These are phyloP conservation scores for Yamadazyma sp. DNA, from an alignment of 805 yeast genomes.

Conservation along the genomic window DNA sequence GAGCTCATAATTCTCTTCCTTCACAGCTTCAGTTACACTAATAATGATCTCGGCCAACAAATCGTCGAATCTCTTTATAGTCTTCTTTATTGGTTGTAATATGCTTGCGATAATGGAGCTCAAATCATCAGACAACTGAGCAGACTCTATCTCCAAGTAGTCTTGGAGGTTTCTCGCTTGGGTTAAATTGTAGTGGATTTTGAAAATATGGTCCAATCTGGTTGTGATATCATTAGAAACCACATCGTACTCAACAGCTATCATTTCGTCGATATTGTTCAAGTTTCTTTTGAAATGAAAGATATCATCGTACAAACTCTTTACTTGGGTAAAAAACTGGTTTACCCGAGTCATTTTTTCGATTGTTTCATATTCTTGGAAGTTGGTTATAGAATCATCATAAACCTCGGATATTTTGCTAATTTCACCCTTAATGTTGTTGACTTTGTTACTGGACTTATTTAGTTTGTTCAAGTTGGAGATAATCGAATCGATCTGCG, in stretches of 20 bases:
- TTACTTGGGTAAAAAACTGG: constrained; percentile 70
- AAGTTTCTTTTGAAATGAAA: constrained; percentile 53
- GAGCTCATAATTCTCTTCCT: constrained; percentile 64
- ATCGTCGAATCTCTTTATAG: constrained; percentile 60
- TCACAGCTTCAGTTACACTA: constrained; percentile 69
- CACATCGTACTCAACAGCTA: constrained; percentile 46
- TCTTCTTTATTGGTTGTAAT: constrained; percentile 46
- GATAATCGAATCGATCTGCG: constrained; percentile 57
- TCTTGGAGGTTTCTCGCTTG: constrained; percentile 78
- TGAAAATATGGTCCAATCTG: constrained; percentile 54
- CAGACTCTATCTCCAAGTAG: constrained; percentile 59
- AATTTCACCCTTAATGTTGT: constrained; percentile 39
- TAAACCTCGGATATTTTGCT: constrained; percentile 50
- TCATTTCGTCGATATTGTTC: constrained; percentile 48
- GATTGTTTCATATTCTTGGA: constrained; percentile 67
- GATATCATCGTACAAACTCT: constrained; percentile 62
- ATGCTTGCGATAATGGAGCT: constrained; percentile 63
- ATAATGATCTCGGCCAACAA: constrained; percentile 65
- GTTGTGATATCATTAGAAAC: constrained; percentile 33
- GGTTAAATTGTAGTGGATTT: constrained; percentile 69
- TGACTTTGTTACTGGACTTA: constrained; percentile 37
- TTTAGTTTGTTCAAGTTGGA: constrained; percentile 52
- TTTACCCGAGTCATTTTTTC: constrained; percentile 65
- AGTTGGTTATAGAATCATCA: constrained; percentile 55
- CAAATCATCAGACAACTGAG: constrained; percentile 56